Evolutionary conservation across 2,329 filamentous ascomycete genomes (phyloP).

Genomic region (Stenocarpella maydis): DNA sequence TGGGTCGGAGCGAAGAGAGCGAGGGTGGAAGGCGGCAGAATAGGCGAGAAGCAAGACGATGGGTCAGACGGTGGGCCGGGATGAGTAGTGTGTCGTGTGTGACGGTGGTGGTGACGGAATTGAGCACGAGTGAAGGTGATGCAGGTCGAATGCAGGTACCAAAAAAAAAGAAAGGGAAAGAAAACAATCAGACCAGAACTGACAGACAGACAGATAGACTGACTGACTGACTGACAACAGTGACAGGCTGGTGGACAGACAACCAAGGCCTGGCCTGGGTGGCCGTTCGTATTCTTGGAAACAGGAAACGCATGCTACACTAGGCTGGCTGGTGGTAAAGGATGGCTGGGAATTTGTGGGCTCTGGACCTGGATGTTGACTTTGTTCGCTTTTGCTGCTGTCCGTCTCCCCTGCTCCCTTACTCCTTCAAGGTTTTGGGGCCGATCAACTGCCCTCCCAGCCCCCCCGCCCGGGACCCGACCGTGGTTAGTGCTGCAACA

Average conservation of each 20-base stretch:
- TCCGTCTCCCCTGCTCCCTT: too few species aligned
- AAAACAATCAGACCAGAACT: neutral
- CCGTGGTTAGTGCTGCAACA: conserved; percentile 19
- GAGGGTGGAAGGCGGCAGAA: neutral
- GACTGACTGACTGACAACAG: neutral
- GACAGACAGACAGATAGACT: neutral
- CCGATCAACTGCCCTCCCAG: neutral
- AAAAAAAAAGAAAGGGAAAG: neutral
- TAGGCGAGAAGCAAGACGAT: conserved; percentile 14
- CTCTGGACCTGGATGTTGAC: conserved; percentile 3
- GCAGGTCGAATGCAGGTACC: too few species aligned
- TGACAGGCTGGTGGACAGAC: neutral
- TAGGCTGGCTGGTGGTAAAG: too few species aligned
- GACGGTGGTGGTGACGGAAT: neutral
- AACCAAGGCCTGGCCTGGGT: neutral
- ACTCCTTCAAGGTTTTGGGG: neutral
- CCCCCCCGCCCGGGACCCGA: neutral
- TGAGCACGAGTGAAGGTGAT: neutral
- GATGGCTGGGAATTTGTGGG: conserved; percentile 24
- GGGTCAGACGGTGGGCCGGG: conserved; percentile 14
- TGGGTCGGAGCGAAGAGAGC: neutral
- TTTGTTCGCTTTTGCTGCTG: too few species aligned
- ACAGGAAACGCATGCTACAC: conserved; percentile 5
- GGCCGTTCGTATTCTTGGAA: conserved; percentile 22
- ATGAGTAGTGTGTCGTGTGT: neutral